A percentile compares a stretch with the other conserved stretches of the same genome.
Conservation (phyloP, 2,329 filamentous ascomycete species). For the Zalaria sp. region DNA sequence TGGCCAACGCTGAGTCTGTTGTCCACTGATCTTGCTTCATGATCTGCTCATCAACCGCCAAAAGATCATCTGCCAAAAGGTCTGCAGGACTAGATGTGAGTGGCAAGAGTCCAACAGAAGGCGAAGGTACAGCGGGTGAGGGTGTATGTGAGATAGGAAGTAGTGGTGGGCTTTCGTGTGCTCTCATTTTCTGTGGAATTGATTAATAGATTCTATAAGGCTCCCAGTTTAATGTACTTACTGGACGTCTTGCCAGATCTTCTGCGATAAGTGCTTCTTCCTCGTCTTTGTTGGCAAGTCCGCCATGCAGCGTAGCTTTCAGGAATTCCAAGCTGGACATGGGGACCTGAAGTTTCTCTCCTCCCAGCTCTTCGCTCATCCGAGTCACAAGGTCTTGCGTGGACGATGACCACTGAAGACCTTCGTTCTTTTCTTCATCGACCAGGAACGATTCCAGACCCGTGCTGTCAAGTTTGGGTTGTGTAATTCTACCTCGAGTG, state of each 20-base stretch:
- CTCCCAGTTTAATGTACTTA: constrained; percentile 12
- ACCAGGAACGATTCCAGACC: constrained; percentile 20
- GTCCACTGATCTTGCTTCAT: constrained; percentile 11
- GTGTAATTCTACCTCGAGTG: constrained; percentile 4
- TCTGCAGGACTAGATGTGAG: constrained; percentile 22
- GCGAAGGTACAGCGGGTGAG: constrained; percentile 24
- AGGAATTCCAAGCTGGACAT: constrained; percentile 13
- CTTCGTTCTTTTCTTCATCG: constrained; percentile 24
- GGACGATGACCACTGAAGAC: constrained; percentile 21
- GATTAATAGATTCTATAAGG: background rate
- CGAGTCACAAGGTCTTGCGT: constrained; percentile 17
- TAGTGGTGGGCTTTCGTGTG: constrained; percentile 27
- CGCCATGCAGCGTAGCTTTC: constrained; percentile 5
- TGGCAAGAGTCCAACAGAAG: constrained; percentile 21
- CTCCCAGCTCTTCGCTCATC: constrained; percentile 10
- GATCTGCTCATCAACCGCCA: constrained; percentile 19
- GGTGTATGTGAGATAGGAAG: constrained; percentile 23
- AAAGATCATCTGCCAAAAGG: constrained; percentile 18
- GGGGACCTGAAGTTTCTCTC: constrained; percentile 21
- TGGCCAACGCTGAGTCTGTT: background rate
- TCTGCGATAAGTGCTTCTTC: constrained; percentile 10
- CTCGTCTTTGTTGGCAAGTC: constrained; percentile 16
- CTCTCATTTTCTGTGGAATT: constrained; percentile 6
- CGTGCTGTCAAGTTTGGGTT: constrained; percentile 8
- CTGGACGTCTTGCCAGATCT: constrained; percentile 12